Percentiles rank a stretch among this genome's conserved stretches.
Evolutionary conservation across 2,329 filamentous ascomycete genomes (phyloP).

Genomic region (Neonectria magnoliae): DNA sequence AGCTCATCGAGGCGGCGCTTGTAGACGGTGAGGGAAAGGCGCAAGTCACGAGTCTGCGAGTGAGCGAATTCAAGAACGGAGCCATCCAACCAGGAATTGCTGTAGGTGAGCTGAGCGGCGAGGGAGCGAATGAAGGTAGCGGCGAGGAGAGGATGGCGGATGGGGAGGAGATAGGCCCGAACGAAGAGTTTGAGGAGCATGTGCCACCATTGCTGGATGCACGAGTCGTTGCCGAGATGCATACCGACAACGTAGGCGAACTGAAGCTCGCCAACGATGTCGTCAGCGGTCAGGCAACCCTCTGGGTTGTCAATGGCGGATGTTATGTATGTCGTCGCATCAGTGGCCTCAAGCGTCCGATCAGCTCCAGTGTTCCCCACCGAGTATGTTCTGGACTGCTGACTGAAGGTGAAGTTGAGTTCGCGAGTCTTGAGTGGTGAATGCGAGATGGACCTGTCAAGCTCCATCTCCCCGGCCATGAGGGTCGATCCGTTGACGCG

Average conservation of each 20-base stretch:
- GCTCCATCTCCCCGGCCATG: slow-evolving; percentile 51
- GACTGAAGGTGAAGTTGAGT: slow-evolving; percentile 60
- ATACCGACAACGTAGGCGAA: slow-evolving; percentile 68
- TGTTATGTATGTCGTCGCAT: slow-evolving; percentile 60
- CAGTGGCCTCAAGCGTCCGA: slow-evolving; percentile 56
- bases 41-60: slow-evolving; percentile 50
- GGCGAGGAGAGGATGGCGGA: slow-evolving; percentile 56
- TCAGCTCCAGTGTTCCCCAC: slow-evolving; percentile 49
- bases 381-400: slow-evolving; percentile 55
- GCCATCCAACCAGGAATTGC: slow-evolving; percentile 58
- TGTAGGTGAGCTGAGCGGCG: slow-evolving; percentile 65
- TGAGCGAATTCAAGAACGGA: slow-evolving; percentile 53
- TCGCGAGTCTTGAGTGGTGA: slow-evolving; percentile 50
- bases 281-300: slow-evolving; percentile 46
- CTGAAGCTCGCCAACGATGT: slow-evolving; percentile 69
- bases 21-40: slow-evolving; percentile 62
- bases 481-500: slow-evolving; percentile 56
- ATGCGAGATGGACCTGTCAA: slow-evolving; percentile 51
- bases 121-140: slow-evolving; percentile 60
- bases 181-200: slow-evolving; percentile 63
- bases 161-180: slow-evolving; percentile 58
- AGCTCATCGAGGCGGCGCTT: slow-evolving; percentile 62
- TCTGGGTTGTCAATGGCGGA: slow-evolving; percentile 49
- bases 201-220: slow-evolving; percentile 71
- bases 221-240: slow-evolving; percentile 67